phyloP scores from a whole-genome alignment of 169 alveolate species.

The Perkinsus olseni region DNA sequence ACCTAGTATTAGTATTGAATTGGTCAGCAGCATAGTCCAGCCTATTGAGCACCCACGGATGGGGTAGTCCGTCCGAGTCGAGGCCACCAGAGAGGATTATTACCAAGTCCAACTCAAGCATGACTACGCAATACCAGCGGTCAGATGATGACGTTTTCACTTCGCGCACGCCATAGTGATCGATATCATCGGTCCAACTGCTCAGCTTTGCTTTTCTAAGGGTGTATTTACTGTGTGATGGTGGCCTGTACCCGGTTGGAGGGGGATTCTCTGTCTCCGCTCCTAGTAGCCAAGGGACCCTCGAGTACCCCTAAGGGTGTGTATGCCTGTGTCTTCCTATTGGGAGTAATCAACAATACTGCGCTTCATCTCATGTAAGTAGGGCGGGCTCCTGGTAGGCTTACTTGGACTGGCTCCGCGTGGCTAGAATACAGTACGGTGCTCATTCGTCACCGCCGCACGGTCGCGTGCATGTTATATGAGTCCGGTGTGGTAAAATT shows the following conservation, averaged over 20 bases:
- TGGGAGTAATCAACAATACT: neutral
- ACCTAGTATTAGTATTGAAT: neutral
- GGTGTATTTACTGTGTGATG: no score
- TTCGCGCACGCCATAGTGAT: neutral
- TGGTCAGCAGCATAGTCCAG: neutral
- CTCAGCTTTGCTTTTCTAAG: no score
- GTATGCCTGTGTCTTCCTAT: neutral
- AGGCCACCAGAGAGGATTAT: neutral
- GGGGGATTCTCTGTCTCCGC: no score
- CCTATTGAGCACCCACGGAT: neutral
- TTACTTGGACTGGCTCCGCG: neutral
- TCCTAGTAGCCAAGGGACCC: no score
- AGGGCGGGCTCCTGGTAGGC: neutral
- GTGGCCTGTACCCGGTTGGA: no score
- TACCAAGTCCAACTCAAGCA: neutral
- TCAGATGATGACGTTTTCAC: neutral
- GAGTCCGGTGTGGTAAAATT: no score
- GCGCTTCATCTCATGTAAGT: neutral
- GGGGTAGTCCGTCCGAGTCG: neutral
- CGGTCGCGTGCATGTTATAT: no score
- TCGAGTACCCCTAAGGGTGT: neutral
- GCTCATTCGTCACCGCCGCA: no score
- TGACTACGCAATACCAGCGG: neutral
- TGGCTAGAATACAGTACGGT: no score
- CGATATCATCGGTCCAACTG: neutral